Conservation (phyloP, 148 eudicot species). For the Silene latifolia region DNA sequence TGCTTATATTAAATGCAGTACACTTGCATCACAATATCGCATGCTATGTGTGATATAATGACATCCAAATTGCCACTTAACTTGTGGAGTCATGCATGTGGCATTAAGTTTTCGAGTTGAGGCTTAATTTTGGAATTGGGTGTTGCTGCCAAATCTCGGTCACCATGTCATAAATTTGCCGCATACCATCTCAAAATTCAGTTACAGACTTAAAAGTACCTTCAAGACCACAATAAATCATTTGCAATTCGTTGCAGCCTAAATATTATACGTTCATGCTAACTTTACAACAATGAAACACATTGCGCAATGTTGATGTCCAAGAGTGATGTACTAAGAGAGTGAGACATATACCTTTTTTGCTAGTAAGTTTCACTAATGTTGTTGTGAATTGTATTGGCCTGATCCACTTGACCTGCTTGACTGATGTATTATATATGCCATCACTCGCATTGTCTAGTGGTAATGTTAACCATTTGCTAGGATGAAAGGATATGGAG, state of each 20-base stretch:
- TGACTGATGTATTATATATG: neutral
- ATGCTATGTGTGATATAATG: neutral
- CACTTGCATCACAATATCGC: neutral
- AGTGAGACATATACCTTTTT: neutral
- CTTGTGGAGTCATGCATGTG: neutral
- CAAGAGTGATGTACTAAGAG: neutral
- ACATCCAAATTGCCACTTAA: neutral
- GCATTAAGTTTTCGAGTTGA: no score
- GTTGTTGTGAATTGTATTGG: neutral
- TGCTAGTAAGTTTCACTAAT: neutral
- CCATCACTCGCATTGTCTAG: neutral
- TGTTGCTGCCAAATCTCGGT: no score
- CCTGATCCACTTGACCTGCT: neutral
- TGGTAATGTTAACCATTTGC: no score
- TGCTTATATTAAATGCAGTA: constrained; percentile 4
- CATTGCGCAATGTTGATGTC: constrained; percentile 1
- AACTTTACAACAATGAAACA: neutral
- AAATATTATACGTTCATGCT: neutral
- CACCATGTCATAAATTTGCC: no score
- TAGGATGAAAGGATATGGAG: no score
- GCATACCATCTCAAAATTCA: no score
- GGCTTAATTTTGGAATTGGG: no score
- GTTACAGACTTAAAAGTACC: no score
- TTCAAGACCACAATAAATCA: no score
- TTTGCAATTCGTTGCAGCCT: no score